phyloP scores from a whole-genome alignment of 2,329 filamentous ascomycete species.

The Botrytis elliptica region DNA sequence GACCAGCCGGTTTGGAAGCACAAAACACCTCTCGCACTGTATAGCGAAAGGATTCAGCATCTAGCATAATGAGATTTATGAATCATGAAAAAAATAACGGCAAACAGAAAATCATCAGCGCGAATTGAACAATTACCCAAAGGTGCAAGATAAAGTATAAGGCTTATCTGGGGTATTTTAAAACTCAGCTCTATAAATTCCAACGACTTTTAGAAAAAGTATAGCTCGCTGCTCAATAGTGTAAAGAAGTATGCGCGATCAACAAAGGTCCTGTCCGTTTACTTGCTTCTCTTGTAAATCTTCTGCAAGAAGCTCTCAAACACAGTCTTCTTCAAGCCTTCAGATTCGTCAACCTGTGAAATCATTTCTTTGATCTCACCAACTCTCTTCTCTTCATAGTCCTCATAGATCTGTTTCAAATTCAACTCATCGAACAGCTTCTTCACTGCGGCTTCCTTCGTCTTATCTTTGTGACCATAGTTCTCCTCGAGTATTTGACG shows the following conservation, averaged over 20 bases:
- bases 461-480: constrained; percentile 88
- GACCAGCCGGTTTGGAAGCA: background rate
- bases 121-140: constrained; percentile 4
- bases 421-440: constrained; percentile 82
- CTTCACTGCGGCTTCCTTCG: constrained; percentile 83
- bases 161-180: constrained; percentile 11
- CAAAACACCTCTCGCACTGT: background rate
- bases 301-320: constrained; percentile 90
- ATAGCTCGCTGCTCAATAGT: constrained; percentile 4
- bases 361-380: constrained; percentile 76
- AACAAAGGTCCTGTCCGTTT: constrained; percentile 40
- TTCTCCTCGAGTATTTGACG: constrained; percentile 83
- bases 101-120: background rate
- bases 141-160: background rate
- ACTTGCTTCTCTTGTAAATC: constrained; percentile 98
- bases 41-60: background rate
- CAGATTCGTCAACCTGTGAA: constrained; percentile 74
- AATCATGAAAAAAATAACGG: background rate
- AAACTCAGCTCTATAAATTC: constrained; percentile 1
- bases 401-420: constrained; percentile 77
- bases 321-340: constrained; percentile 84
- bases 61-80: background rate
- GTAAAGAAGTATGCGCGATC: background rate
- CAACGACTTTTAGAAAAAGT: background rate
- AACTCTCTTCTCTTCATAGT: constrained; percentile 87